These are phyloP conservation scores for Zygosaccharomyces siamensis DNA, from an alignment of 805 yeast species.

Conservation along the genomic window DNA sequence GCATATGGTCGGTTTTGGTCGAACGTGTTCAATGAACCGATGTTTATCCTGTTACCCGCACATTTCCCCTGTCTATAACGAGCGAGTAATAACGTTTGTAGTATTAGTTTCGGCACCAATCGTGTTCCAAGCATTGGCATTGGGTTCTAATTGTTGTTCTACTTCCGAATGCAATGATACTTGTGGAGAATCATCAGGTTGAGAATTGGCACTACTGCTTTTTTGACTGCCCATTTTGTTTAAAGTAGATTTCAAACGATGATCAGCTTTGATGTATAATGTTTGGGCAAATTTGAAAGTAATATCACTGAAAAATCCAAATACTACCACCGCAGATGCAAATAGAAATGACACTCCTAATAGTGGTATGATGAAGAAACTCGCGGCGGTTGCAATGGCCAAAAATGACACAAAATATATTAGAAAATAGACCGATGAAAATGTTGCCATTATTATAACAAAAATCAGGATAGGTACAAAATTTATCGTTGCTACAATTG, in stretches of 20 bases:
- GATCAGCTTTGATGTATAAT: conserved; percentile 23
- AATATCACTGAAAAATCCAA: conserved; percentile 30
- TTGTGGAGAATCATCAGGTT: background rate
- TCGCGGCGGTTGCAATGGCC: conserved; percentile 19
- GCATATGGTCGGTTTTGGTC: background rate
- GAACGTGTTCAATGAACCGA: conserved; percentile 5
- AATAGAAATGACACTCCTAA: conserved; percentile 26
- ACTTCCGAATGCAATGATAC: background rate
- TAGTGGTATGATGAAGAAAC: conserved; percentile 29
- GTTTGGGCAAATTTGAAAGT: conserved; percentile 26
- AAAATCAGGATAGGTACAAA: conserved; percentile 10
- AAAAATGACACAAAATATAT: conserved; percentile 25
- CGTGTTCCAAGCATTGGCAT: background rate
- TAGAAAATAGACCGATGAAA: conserved; percentile 22
- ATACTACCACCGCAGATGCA: conserved; percentile 27
- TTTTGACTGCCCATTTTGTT: conserved; percentile 17
- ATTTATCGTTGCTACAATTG: conserved; percentile 6
- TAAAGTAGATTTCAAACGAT: conserved; percentile 15
- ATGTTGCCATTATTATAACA: conserved; percentile 19
- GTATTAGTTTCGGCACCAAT: conserved; percentile 6
- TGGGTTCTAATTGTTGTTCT: background rate
- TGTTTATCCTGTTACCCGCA: conserved; percentile 12
- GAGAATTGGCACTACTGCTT: background rate
- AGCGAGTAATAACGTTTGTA: conserved; percentile 16
- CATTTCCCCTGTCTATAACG: conserved; percentile 8